A percentile compares a stretch with the other conserved stretches of the same genome.
These are phyloP conservation scores for Citrus australasica DNA, from an alignment of 345 rosid genomes.

Conservation along the genomic window DNA sequence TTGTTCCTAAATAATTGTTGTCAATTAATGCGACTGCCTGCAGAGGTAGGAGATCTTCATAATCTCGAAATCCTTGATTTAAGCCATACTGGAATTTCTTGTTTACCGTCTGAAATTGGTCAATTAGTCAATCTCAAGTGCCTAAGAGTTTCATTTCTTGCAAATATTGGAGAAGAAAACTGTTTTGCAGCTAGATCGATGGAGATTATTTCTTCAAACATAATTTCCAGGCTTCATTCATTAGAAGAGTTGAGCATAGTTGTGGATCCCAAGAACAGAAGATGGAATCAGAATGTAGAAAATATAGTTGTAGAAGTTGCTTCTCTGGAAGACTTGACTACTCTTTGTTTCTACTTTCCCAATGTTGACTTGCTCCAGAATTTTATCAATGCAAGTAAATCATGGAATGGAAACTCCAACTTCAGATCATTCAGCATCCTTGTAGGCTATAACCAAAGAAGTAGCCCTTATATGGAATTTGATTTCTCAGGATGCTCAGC, in stretches of 20 bases:
- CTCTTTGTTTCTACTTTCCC: conserved; percentile 21
- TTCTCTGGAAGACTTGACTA: conserved; percentile 5
- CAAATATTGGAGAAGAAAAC: background rate
- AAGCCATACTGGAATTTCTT: conserved; percentile 7
- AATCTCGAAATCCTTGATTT: conserved; percentile 22
- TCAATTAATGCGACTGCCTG: conserved; percentile 9
- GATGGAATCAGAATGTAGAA: background rate
- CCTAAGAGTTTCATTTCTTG: conserved; percentile 20
- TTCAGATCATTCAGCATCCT: conserved; percentile 24
- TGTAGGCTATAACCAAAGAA: conserved; percentile 2
- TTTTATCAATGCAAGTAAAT: background rate
- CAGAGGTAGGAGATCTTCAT: conserved; percentile 8
- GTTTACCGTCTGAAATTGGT: conserved; percentile 15
- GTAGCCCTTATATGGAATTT: background rate
- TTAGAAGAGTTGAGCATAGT: conserved; percentile 24
- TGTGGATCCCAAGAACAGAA: conserved; percentile 5
- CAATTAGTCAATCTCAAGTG: conserved; percentile 16
- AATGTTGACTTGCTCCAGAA: background rate
- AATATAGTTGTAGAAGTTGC: background rate
- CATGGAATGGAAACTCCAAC: conserved; percentile 16
- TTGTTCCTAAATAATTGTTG: conserved; percentile 15
- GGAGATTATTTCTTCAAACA: conserved; percentile 3
- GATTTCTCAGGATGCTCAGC: conserved; percentile 16
- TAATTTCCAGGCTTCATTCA: conserved; percentile 7
- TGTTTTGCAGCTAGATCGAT: background rate